These are phyloP conservation scores for Malus hybrid DNA, from an alignment of 331 rosid species.

Conservation along the genomic window DNA sequence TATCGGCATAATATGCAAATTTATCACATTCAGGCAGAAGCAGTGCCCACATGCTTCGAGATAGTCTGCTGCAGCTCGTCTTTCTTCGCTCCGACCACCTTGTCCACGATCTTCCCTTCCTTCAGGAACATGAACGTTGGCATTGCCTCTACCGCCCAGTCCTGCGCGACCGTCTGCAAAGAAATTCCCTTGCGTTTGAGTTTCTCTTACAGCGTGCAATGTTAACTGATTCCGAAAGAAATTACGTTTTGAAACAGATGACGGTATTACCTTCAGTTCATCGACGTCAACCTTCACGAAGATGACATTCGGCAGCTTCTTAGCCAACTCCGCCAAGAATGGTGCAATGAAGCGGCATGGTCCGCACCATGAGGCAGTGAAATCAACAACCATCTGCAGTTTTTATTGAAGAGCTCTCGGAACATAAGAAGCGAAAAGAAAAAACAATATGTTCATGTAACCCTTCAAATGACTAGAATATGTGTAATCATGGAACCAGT, in stretches of 20 bases:
- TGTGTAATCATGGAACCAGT: no score
- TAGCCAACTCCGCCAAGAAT: slow-evolving; percentile 65
- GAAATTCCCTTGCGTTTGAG: background rate
- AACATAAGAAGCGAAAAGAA: background rate
- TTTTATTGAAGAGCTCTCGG: slow-evolving; percentile 10
- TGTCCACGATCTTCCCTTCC: slow-evolving; percentile 71
- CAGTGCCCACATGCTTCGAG: slow-evolving; percentile 37
- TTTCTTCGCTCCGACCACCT: slow-evolving; percentile 84
- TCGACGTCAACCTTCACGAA: slow-evolving; percentile 89
- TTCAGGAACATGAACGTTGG: slow-evolving; percentile 86
- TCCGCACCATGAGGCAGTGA: slow-evolving; percentile 98
- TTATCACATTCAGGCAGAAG: slow-evolving; percentile 19
- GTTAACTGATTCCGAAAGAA: no score
- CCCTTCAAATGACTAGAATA: no score
- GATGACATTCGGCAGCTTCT: slow-evolving; percentile 41
- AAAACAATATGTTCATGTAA: no score
- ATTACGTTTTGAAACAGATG: background rate
- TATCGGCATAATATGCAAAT: background rate
- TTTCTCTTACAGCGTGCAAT: background rate
- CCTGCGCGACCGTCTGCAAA: slow-evolving; percentile 70
- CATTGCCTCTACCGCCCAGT: slow-evolving; percentile 95
- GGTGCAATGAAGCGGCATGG: slow-evolving; percentile 90
- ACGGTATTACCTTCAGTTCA: slow-evolving; percentile 58
- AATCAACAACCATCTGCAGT: slow-evolving; percentile 75
- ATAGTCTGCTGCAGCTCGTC: slow-evolving; percentile 66